phyloP scores from a whole-genome alignment of 352 stramenopile genomes.

The Paralagenidium karlingii region DNA sequence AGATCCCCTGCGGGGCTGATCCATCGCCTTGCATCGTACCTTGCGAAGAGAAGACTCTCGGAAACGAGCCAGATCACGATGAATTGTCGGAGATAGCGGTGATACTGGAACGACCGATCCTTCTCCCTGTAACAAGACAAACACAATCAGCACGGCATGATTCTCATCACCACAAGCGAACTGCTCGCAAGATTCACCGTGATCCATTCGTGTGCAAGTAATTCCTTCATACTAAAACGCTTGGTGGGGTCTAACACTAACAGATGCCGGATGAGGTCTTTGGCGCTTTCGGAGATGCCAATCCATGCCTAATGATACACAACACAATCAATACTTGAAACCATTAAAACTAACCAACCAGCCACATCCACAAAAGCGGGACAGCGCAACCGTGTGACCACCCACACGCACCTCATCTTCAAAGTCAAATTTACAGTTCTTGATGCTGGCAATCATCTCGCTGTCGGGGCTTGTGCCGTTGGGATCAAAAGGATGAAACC shows the following conservation, averaged over 20 bases:
- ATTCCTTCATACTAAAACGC: constrained; percentile 53
- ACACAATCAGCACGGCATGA: too few species aligned
- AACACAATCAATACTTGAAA: constrained; percentile 4
- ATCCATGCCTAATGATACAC: too few species aligned
- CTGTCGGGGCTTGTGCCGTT: constrained; percentile 60
- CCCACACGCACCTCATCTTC: constrained; percentile 44
- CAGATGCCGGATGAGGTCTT: constrained; percentile 64
- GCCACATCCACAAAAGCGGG: background rate
- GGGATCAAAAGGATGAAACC: constrained; percentile 76
- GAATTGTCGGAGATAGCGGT: too few species aligned
- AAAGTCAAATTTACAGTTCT: constrained; percentile 62
- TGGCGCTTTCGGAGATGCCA: constrained; percentile 43
- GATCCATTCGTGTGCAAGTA: constrained; percentile 67
- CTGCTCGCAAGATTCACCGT: too few species aligned
- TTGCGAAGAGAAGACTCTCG: too few species aligned
- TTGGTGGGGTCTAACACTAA: constrained; percentile 55
- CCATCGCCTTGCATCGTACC: too few species aligned
- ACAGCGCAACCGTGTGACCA: background rate
- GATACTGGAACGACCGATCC: too few species aligned
- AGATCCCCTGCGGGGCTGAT: too few species aligned
- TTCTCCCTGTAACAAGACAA: too few species aligned
- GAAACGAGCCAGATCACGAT: too few species aligned
- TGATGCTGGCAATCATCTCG: constrained; percentile 76
- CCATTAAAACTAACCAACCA: background rate
- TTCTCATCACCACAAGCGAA: too few species aligned